Evolutionary conservation across 331 rosid species (phyloP), one percentile per base, ranked within the genome.

Genomic region (Saraca asoca): DNA sequence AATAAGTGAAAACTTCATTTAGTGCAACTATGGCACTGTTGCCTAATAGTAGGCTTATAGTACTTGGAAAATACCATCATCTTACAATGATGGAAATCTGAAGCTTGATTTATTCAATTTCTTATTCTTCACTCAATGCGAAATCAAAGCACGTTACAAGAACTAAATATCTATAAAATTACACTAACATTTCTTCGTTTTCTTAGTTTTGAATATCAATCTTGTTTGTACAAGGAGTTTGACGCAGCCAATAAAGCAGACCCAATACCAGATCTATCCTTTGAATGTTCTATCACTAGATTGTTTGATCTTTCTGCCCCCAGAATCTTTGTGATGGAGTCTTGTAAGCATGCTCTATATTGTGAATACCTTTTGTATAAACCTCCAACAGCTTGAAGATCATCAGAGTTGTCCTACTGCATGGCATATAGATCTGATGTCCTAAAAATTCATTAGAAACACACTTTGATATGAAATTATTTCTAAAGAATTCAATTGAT

Each of bases 201-300:
- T 13, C 18, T 11, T 45, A 45, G 4, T 14, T 5, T 14, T 48
- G 17, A 48, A 1, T 48, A 15, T 10, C 51, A 77, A 16, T 73
- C 60, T 55, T 83, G 82, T 16, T 35, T 52, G 74, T 89, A 85
- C 68, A 58, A 74, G 60, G 98, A 93, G 70, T 93, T 93, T 33
- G 98, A 64, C 62, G 98, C 98, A 43, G 98, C 96, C 85, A 92
- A 84, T 7, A 89, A 88, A 75, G 98, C 94, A 70, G 96, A 95
- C 17, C 98, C 98, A 52, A 87, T 85, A 42, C 96, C 94, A 65
- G 98, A 93, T 46, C 98, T 95, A 71, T 93, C 96, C 72, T 90
- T 93, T 4, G 88, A 56, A 79, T 79, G 95, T 39, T 87, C 88
- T 61, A 89, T 85, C 1, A 83, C 77, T 44, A 93, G 77, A 53